Evolutionary conservation across 305 asterid genomes (phyloP), one percentile per base, ranked within the genome.

Genomic region (Fraxinus sp.): DNA sequence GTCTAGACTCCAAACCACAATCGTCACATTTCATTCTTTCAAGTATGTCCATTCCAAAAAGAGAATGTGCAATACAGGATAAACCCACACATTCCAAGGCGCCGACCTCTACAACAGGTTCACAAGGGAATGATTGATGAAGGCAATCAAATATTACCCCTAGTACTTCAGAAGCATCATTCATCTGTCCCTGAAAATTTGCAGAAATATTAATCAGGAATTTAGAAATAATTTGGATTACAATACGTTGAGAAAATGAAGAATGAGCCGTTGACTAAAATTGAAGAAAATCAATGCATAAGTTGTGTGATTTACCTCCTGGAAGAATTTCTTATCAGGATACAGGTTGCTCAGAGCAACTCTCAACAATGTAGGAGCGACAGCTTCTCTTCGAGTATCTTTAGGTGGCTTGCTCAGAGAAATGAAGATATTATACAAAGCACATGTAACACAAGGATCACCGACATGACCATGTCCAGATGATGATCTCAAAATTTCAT

Each of bases 371-470:
- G 98, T 91, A 72, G 99, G 98, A 49, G 96, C 93, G 81, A 96
- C 92, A 82, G 97, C 92, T 85, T 93, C 92, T 87, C 91, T 91
- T 81, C 80, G 82, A 79, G 82, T 85, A 81, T 93, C 96, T 37
- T 82, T 85, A 70, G 91, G 88, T 81, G 92, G 88, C 80, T 79
- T 79, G 86, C 90, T 92, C 90, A 96, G 86, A 86, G 97, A 96
- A 79, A 87, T 84, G 85, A 96, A 94, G 86, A 96, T 94, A 66
- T 89, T 95, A 83, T 88, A 90, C 30, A 96, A 86, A 80, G 98
- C 96, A 89, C 99, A 96, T 79, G 86, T 75, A 85, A 96, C 99
- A 89, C 99, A 96, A 82, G 99, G 99, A 87, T 91, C 92, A 24
- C 99, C 97, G 86, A 92, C 95, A 84, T 94, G 99, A 83, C 86